Percentiles rank a stretch among this genome's conserved stretches.
Conservation (phyloP, 176 grass and related monocot genomes). For the Phoenix dactylifera region DNA sequence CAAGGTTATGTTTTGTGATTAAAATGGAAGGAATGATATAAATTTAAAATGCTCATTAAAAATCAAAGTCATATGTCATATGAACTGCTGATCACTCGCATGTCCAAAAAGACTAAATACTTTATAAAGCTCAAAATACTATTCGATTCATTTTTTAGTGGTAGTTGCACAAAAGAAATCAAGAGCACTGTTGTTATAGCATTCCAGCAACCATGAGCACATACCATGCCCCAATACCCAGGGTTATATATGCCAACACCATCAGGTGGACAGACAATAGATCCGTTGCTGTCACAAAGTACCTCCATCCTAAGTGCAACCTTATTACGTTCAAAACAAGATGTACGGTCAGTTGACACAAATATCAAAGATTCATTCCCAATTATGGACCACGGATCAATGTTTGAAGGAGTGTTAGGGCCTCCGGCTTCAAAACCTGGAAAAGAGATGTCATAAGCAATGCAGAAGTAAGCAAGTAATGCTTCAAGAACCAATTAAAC, state of each 20-base stretch:
- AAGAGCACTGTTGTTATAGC: neutral
- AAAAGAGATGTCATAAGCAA: neutral
- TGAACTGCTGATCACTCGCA: neutral
- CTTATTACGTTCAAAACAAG: conserved; percentile 49
- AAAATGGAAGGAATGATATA: too few relatives aligned
- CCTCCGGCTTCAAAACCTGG: conserved; percentile 91
- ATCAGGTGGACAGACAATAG: conserved; percentile 30
- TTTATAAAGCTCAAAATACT: neutral
- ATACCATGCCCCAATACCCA: conserved; percentile 94
- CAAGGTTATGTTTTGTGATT: too few relatives aligned
- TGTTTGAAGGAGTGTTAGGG: conserved; percentile 58
- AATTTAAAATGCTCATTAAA: too few relatives aligned
- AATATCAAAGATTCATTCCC: conserved; percentile 41
- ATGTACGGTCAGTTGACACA: conserved; percentile 45
- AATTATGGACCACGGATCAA: conserved; percentile 64
- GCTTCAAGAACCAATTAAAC: neutral
- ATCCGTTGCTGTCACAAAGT: conserved; percentile 33
- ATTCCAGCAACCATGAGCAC: conserved; percentile 1
- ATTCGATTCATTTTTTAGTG: neutral
- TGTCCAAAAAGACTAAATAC: too few relatives aligned
- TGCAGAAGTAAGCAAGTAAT: neutral
- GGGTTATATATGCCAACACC: conserved; percentile 84
- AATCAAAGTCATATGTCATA: neutral
- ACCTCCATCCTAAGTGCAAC: conserved; percentile 67
- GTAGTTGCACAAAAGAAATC: neutral